These are phyloP conservation scores for Volvox carteri DNA, from an alignment of 163 green algal genomes.

Conservation along the genomic window DNA sequence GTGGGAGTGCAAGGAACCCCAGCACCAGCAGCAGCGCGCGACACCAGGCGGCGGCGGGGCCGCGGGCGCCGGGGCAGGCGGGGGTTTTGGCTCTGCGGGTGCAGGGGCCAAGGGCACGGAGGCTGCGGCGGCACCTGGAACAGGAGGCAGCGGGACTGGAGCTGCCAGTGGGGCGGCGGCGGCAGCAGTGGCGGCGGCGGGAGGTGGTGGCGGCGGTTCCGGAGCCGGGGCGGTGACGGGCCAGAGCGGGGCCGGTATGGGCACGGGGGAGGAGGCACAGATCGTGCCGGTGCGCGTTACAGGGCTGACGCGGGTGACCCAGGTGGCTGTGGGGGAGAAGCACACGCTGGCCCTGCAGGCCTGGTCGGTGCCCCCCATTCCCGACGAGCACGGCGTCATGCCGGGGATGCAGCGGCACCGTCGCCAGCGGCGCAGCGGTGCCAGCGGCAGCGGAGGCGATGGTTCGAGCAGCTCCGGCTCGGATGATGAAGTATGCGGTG, in stretches of 20 bases:
- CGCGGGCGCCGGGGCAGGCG: neutral
- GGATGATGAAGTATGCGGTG: neutral
- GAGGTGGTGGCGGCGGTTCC: too few species aligned
- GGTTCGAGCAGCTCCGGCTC: conserved; percentile 9
- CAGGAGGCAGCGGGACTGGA: neutral
- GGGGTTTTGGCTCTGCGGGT: neutral
- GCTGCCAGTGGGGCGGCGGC: neutral
- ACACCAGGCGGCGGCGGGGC: neutral
- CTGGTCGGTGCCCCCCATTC: conserved; percentile 66
- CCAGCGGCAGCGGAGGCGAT: neutral
- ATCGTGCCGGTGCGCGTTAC: conserved; percentile 70
- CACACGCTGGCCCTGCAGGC: conserved; percentile 88
- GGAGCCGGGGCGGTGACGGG: too few species aligned
- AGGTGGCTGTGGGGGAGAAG: conserved; percentile 89
- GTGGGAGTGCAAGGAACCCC: conserved; percentile 80
- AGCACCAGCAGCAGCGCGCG: neutral
- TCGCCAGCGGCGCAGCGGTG: neutral
- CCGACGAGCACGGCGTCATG: conserved; percentile 52
- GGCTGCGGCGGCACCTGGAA: neutral
- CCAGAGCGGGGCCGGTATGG: too few species aligned
- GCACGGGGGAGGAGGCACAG: neutral
- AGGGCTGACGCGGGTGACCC: conserved; percentile 72
- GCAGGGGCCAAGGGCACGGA: neutral
- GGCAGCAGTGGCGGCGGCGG: neutral
- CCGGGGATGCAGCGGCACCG: neutral